Evolutionary conservation across 164 flowering plant species (phyloP), one percentile per base, ranked within the genome.

Genomic region (Vitis vinifera): DNA sequence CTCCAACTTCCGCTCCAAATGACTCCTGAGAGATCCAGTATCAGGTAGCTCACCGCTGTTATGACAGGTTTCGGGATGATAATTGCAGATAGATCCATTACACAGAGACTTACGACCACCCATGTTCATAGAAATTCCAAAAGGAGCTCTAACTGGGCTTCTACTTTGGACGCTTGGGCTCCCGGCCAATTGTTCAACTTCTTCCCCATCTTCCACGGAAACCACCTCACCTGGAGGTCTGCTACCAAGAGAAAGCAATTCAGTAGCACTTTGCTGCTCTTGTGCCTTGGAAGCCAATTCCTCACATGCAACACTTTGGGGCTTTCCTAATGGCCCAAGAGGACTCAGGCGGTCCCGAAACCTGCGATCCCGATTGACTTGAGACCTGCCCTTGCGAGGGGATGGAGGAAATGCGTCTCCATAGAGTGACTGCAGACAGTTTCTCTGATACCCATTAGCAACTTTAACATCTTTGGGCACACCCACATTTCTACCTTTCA

Each of bases 121-220:
- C 10, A 55, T 52, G 51, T 84, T 82, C 48, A 83, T 75, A 47
- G 85, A 82, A 61, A 95, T 80, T 16, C 98, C 99, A 27, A 91
- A 81, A 44, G 99, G 99, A 69, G 98, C 93, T 57, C 80, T 84
- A 15, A 95, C 83, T 15, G 94, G 89, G 72, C 89, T 91, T 80
- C 89, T 82, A 71, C 97, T 92, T 70, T 88, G 88, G 72, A 91
- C 78, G 51, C 87, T 72, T 1, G 91, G 93, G 78, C 92, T 90
- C 55, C 77, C 89, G 2, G 84, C 76, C 63, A 73, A 51, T 75
- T 92, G 97, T 69, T 94, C 97, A 52, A 91, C 95, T 79, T 93
- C 98, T 80, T 93, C 98, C 30, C 98, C 97, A 52, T 90, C 94
- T 81, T 93, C 98, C 23, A 87, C 94, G 13, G 98, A 89, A 7